Conservation (phyloP, 257 asterid genomes). For the Jaltomata sinuosa region DNA sequence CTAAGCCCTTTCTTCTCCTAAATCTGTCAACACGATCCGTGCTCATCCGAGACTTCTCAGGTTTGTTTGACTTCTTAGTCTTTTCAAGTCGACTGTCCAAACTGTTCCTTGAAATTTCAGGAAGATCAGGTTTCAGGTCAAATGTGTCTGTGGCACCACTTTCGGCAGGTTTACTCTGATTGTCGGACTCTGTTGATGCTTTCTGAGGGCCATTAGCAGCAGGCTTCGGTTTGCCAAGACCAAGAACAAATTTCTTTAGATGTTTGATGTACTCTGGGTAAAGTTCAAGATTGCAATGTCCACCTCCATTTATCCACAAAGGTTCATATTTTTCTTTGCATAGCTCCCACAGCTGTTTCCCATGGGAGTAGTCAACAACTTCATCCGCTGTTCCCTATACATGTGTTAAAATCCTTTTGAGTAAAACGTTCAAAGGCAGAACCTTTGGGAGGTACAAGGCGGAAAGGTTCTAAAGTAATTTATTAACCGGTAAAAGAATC, state of each 20-base stretch:
- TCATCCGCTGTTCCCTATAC: constrained; percentile 87
- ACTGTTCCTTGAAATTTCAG: constrained; percentile 86
- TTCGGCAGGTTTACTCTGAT: constrained; percentile 32
- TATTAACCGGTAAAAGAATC: not conserved
- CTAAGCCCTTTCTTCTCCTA: constrained; percentile 73
- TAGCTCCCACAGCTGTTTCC: constrained; percentile 85
- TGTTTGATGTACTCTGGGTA: constrained; percentile 88
- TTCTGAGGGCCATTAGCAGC: constrained; percentile 35
- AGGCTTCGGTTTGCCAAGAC: constrained; percentile 70
- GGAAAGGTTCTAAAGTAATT: not conserved
- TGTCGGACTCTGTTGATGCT: constrained; percentile 28
- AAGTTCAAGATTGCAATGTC: constrained; percentile 93
- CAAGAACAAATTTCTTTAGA: constrained; percentile 62
- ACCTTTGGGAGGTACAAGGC: not conserved
- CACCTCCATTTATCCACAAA: constrained; percentile 82
- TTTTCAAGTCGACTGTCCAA: constrained; percentile 89
- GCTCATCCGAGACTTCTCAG: constrained; percentile 88
- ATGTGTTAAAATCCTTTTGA: not conserved
- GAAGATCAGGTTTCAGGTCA: constrained; percentile 47
- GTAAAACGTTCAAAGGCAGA: not conserved
- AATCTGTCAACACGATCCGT: constrained; percentile 81
- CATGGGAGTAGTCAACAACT: constrained; percentile 87
- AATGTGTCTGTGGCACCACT: constrained; percentile 33
- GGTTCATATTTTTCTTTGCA: constrained; percentile 87
- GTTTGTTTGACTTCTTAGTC: constrained; percentile 70